These are phyloP conservation scores for Terana coerulea DNA, from an alignment of 768 basidiomycete species.

Conservation along the genomic window DNA sequence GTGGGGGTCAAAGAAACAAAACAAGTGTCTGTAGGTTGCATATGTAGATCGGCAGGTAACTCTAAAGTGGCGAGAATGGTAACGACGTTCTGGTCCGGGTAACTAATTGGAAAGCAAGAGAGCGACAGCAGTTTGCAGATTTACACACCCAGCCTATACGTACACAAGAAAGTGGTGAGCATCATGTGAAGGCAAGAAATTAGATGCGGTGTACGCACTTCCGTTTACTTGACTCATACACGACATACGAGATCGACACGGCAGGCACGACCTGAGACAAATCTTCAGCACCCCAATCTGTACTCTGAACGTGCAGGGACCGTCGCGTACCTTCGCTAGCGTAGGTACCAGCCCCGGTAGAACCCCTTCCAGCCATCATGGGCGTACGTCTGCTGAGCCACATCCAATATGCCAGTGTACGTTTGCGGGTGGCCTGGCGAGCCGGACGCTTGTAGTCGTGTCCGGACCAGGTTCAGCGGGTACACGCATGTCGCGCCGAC, in stretches of 20 bases:
- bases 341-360: slow-evolving; percentile 93
- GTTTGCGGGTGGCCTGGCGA: slow-evolving; percentile 91
- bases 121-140: neutral
- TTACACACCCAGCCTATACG: slow-evolving; percentile 13
- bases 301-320: neutral
- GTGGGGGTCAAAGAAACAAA: too few species aligned
- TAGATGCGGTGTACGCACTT: slow-evolving; percentile 46
- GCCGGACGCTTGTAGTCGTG: slow-evolving; percentile 93
- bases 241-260: slow-evolving; percentile 95
- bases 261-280: slow-evolving; percentile 79
- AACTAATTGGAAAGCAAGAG: neutral
- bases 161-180: neutral
- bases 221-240: slow-evolving; percentile 84
- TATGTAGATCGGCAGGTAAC: too few species aligned
- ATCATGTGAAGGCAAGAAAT: neutral
- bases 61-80: slow-evolving; percentile 5
- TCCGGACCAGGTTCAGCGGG: slow-evolving; percentile 88
- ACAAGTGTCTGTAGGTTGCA: too few species aligned
- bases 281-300: slow-evolving; percentile 5
- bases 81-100: too few species aligned
- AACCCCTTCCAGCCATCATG: slow-evolving; percentile 92
- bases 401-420: slow-evolving; percentile 88
- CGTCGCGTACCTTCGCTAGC: slow-evolving; percentile 70
- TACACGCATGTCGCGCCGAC: slow-evolving; percentile 94
- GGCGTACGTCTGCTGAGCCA: slow-evolving; percentile 71